Evolutionary conservation across 129 eudicot genomes (phyloP).

Genomic region (Pulicaria dysenterica): DNA sequence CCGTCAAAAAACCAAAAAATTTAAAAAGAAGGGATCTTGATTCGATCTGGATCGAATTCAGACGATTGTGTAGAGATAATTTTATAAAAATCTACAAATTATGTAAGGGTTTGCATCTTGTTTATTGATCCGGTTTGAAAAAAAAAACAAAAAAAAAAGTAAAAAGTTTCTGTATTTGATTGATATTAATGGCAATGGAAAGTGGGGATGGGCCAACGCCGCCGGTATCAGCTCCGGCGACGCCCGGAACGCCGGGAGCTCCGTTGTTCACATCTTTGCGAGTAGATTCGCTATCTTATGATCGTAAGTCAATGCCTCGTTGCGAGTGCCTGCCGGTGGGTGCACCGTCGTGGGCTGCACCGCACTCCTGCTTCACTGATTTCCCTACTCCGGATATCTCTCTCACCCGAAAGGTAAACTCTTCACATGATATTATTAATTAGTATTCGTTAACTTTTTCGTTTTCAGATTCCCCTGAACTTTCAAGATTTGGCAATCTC

Average conservation of each 20-base stretch:
- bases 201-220: conserved; percentile 46
- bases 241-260: conserved; percentile 66
- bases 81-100: conserved; percentile 43
- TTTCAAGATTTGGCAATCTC: conserved; percentile 32
- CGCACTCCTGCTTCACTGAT: conserved; percentile 39
- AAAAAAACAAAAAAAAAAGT: conserved; percentile 17
- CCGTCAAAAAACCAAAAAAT: background rate
- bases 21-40: background rate
- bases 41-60: conserved; percentile 35
- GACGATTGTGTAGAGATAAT: conserved; percentile 34
- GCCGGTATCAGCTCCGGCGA: conserved; percentile 56
- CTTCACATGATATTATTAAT: background rate
- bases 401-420: conserved; percentile 44
- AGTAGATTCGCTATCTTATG: conserved; percentile 59
- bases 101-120: conserved; percentile 31
- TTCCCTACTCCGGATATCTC: conserved; percentile 42
- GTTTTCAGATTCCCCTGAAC: background rate
- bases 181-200: conserved; percentile 40
- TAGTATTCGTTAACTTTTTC: too few relatives aligned
- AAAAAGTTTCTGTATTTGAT: background rate
- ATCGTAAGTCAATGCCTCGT: conserved; percentile 65
- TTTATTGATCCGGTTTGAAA: conserved; percentile 9
- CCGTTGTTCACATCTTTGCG: conserved; percentile 53
- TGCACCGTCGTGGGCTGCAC: conserved; percentile 37
- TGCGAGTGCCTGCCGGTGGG: conserved; percentile 56